A percentile compares a stretch with the other conserved stretches of the same genome.
Evolutionary conservation across 2,329 filamentous ascomycete species (phyloP).

Genomic region (Aspergillus novoparasiticus): DNA sequence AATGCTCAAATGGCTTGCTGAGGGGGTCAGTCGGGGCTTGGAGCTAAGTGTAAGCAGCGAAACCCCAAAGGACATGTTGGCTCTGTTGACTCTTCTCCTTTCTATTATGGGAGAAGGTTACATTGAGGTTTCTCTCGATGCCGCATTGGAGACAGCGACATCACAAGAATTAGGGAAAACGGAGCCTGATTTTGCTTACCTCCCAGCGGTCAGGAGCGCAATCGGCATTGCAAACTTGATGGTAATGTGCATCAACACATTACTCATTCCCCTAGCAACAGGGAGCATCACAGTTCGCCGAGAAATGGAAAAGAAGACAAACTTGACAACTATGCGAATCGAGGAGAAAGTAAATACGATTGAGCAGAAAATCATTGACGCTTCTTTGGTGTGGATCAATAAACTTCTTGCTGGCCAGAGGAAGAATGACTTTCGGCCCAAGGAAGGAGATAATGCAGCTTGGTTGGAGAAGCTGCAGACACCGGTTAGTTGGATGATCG

Average conservation of each 20-base stretch:
- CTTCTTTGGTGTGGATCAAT: conserved; percentile 73
- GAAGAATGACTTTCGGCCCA: conserved; percentile 88
- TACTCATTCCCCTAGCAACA: conserved; percentile 85
- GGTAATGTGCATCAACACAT: conserved; percentile 86
- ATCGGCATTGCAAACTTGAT: conserved; percentile 92
- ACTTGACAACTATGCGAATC: conserved; percentile 71
- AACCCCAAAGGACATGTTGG: conserved; percentile 89
- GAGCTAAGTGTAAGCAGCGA: conserved; percentile 87
- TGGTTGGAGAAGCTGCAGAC: conserved; percentile 79
- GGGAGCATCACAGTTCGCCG: conserved; percentile 87
- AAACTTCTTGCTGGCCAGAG: conserved; percentile 76
- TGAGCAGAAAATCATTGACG: conserved; percentile 70
- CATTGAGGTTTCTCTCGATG: conserved; percentile 66
- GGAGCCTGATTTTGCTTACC: conserved; percentile 85
- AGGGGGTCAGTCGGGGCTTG: conserved; percentile 86
- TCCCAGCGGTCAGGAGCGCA: conserved; percentile 75
- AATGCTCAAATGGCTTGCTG: conserved; percentile 97
- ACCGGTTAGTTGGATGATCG: conserved; percentile 43
- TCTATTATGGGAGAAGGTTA: conserved; percentile 86
- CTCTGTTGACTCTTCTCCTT: conserved; percentile 79
- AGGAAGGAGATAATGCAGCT: conserved; percentile 65
- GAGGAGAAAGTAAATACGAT: conserved; percentile 80
- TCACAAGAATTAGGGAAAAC: conserved; percentile 76
- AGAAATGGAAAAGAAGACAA: conserved; percentile 83
- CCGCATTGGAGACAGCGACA: conserved; percentile 73